These are phyloP conservation scores for Kodamaea sagamina DNA, from an alignment of 805 yeast species.

Conservation along the genomic window DNA sequence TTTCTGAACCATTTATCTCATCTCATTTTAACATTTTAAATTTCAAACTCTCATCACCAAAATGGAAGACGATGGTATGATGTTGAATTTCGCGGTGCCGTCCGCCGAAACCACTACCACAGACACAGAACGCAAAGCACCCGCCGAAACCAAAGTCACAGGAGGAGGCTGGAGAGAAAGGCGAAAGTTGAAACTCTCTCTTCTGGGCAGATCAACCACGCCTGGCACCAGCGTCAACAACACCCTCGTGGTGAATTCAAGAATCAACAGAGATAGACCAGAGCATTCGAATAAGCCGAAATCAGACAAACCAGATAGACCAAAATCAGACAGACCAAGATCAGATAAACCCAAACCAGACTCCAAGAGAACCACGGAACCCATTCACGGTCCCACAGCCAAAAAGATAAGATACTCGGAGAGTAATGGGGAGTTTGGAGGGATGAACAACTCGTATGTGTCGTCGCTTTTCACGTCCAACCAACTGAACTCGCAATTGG, in stretches of 20 bases:
- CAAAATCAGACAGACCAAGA: constrained; percentile 16
- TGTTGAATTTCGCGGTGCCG: constrained; percentile 70
- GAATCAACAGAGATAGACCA: constrained; percentile 13
- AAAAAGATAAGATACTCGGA: constrained; percentile 47
- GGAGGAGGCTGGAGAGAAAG: constrained; percentile 88
- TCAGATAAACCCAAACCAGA: constrained; percentile 15
- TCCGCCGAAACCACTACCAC: constrained; percentile 20
- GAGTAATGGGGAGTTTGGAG: constrained; percentile 54
- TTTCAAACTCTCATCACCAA: constrained; percentile 5
- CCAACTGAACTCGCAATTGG: constrained; percentile 50
- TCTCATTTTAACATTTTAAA: constrained; percentile 6
- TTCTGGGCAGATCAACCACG: constrained; percentile 45
- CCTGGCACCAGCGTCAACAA: constrained; percentile 36
- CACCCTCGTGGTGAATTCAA: constrained; percentile 20
- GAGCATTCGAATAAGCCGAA: constrained; percentile 15
- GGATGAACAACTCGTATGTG: constrained; percentile 64
- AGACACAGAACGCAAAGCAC: constrained; percentile 17
- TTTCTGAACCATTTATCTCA: constrained; percentile 5
- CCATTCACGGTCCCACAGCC: constrained; percentile 24
- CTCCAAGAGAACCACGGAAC: constrained; percentile 17
- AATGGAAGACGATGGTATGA: constrained; percentile 59
- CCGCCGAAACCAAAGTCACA: constrained; percentile 40
- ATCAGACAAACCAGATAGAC: constrained; percentile 11
- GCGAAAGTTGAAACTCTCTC: constrained; percentile 56
- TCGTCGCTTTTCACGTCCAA: constrained; percentile 74